Evolutionary conservation across 805 yeast genomes (phyloP).

Genomic region (Yarrowia hollandica): DNA sequence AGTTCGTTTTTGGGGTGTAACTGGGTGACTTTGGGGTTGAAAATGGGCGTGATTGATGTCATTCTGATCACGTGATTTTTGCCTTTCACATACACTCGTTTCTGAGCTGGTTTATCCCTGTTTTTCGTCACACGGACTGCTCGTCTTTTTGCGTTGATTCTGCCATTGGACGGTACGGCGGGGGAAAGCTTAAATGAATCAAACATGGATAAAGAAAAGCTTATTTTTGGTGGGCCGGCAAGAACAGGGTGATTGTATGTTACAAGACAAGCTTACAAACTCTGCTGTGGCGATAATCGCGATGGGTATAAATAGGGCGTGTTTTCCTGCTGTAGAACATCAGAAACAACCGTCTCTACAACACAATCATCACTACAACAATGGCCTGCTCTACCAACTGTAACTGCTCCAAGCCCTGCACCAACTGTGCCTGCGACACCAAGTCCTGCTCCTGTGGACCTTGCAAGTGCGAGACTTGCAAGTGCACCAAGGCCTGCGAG

Average conservation of each 20-base stretch:
- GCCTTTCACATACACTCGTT: background rate
- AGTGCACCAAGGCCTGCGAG: slow-evolving; percentile 21
- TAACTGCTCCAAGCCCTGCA: slow-evolving; percentile 30
- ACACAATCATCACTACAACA: background rate
- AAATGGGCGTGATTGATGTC: background rate
- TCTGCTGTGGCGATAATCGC: background rate
- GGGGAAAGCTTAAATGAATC: background rate
- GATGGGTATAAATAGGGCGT: background rate
- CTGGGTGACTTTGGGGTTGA: background rate
- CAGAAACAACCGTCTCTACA: background rate
- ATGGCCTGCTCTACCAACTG: slow-evolving; percentile 31
- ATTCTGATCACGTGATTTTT: slow-evolving; percentile 8
- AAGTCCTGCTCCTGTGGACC: slow-evolving; percentile 19
- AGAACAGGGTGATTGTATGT: too few relatives aligned
- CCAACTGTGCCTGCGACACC: slow-evolving; percentile 28
- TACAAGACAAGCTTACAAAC: background rate
- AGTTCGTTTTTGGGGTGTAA: background rate
- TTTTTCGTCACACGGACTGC: background rate
- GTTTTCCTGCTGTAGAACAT: background rate
- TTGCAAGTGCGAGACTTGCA: slow-evolving; percentile 17
- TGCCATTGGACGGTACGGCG: slow-evolving; percentile 5
- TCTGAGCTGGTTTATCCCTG: background rate
- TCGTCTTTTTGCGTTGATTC: background rate
- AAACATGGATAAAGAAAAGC: background rate
- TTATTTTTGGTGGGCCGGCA: too few relatives aligned